Base-by-base conservation (phyloP, 1,284 basidiomycete genomes). In the Tremellales sp. region DNA sequence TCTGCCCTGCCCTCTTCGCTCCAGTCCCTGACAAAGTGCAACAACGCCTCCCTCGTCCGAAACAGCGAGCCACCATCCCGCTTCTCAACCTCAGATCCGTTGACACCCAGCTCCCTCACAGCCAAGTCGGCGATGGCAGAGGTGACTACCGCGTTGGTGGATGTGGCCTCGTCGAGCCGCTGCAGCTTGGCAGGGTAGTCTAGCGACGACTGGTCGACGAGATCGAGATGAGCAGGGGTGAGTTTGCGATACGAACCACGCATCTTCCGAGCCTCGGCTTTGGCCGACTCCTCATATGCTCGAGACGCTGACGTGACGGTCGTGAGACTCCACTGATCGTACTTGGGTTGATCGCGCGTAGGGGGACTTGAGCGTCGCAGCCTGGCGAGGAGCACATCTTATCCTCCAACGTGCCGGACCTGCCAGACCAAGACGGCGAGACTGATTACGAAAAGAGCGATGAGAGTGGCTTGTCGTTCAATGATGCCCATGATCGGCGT, bases 21-120 rank as follows among this genome's bases (percentile, higher is more conserved):
- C 45, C 45, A 47, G 22, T 47, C 45, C 39, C 45, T 17, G 13
- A 40, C 39, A n/a, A 27, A 33, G 33, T 51, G 49, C 40, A 46
- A 40, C 17, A 51, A 27, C 10, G 50, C 45, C 25, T 52, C 50
- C 19, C 50, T 33, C 12, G 26, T 44, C 22, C 50, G 31, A 27
- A 52, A 52, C 17, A 47, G 13, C 12, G 45, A 31, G 11, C 50
- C 50, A 4, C 27, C 25, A 21, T 8, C 39, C 15, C 21, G 4
- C 15, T 17, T 41, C n/a, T 29, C 33, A n/a, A 40, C 17, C 19
- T 40, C 39, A 21, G 3, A 7, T 4, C 12, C 19, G 27, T 51
- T 23, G 17, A 40, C 17, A 2, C 33, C 41, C 8, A 25, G 25
- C 21, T 46, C 22, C 36, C 21, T 11, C 2, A 48, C 35, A 8